Evolutionary conservation across 2,329 filamentous ascomycete genomes (phyloP).

Genomic region (Keithomyces neogunnii): DNA sequence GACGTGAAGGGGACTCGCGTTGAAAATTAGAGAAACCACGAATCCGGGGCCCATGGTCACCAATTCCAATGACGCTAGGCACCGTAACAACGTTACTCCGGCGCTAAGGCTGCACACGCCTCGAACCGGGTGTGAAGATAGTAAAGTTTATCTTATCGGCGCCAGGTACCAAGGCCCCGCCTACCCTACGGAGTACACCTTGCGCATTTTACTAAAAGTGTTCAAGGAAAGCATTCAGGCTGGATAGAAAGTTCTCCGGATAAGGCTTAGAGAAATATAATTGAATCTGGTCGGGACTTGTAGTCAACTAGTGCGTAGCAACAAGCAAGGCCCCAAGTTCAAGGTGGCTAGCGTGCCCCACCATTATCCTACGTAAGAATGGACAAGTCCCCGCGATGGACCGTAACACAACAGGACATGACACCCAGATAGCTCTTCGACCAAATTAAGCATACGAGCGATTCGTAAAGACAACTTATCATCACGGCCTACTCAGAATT

Average conservation of each 20-base stretch:
- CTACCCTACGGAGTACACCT: not conserved
- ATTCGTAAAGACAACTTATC: too few relatives aligned
- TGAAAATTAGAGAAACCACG: slow-evolving; percentile 30
- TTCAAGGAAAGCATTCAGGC: not conserved
- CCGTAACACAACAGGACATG: too few relatives aligned
- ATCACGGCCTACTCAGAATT: too few relatives aligned
- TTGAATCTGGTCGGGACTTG: too few relatives aligned
- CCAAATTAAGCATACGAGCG: too few relatives aligned
- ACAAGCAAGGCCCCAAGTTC: too few relatives aligned
- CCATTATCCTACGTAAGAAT: too few relatives aligned
- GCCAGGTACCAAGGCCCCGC: not conserved
- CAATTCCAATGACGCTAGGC: slow-evolving; percentile 34
- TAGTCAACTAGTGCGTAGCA: too few relatives aligned
- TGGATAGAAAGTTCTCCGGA: not conserved
- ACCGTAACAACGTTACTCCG: slow-evolving; percentile 27
- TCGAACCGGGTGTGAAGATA: slow-evolving; percentile 4
- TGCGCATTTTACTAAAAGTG: not conserved
- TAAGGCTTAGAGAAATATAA: not conserved
- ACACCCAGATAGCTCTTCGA: too few relatives aligned
- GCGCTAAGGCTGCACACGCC: slow-evolving; percentile 8
- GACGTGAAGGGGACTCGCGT: slow-evolving; percentile 16
- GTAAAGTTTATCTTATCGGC: slow-evolving; percentile 11
- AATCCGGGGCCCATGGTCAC: slow-evolving; percentile 30
- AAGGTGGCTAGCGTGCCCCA: too few relatives aligned
- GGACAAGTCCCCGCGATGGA: too few relatives aligned